Evolutionary conservation across 2,329 filamentous ascomycete species (phyloP), one percentile per base, ranked within the genome.

Genomic region (Corynespora cassiicola): DNA sequence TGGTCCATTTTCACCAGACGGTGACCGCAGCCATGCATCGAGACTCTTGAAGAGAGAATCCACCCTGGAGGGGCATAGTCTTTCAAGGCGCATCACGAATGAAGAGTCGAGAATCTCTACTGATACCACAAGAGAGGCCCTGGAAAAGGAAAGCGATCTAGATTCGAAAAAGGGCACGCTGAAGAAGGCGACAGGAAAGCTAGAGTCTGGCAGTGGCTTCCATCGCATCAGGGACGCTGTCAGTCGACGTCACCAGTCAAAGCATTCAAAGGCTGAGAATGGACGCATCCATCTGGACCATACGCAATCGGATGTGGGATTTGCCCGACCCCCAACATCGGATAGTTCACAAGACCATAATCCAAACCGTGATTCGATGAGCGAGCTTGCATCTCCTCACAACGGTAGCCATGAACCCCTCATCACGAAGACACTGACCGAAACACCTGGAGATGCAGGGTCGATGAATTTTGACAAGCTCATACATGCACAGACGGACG

Each of bases 141-240:
- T 47, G 10, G 81, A 82, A 18, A 81, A 76, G 40, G 61, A 63
- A 14, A 80, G 82, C 47, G 78, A 80, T 11, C 70, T 76, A 15
- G 64, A 82, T 16, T 80, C 84, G 19, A 84, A 79, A 51, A 52
- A 63, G 21, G 80, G 81, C 0, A 79, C 90, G 11, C 87, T 91
- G 66, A 94, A 88, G 64, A 87, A 85, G 44, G 88, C 94, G 11
- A 86, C 86, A 2, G 88, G 82, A 5, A 86, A 87, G 50, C 87
- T 81, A 47, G 90, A 95, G 66, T 88, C 90, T 29, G 84, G 87
- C 30, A 90, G 86, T 39, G 90, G 90, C 0, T 78, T 96, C 39
- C 88, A 87, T 2, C 84, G 88, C 22, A 90, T 96, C 64, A 91
- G 91, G 60, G 90, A 92, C 61, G 89, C 85, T 3, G 87, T 96